Conservation (phyloP, 192 early-diverging fungal species). For the Coemansia sp. region DNA sequence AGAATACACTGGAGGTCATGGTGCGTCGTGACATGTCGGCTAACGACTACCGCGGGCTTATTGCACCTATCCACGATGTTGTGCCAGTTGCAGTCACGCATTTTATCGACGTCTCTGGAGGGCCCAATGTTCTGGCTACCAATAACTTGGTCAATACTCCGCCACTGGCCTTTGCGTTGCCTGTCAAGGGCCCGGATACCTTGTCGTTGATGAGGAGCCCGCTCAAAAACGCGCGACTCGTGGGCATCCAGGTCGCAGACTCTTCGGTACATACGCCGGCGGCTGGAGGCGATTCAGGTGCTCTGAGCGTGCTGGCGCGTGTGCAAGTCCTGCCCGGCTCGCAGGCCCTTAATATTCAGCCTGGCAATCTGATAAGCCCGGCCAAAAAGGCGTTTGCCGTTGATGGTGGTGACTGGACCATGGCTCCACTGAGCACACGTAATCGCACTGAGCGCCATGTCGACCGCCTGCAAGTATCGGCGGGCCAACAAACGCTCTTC, state of each 20-base stretch:
- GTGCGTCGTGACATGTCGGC: slow-evolving; percentile 43
- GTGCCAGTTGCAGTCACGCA: slow-evolving; percentile 16
- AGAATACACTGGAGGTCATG: slow-evolving; percentile 24
- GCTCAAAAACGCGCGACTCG: slow-evolving; percentile 8
- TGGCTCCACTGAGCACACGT: slow-evolving; percentile 12
- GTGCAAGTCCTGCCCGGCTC: slow-evolving; percentile 7
- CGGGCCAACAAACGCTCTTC: slow-evolving; percentile 26
- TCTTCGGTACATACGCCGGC: not conserved
- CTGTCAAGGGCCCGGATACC: not conserved
- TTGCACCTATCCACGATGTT: slow-evolving; percentile 18
- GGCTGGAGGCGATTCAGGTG: not conserved
- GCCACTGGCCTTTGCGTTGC: slow-evolving; percentile 28
- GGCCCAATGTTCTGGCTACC: not conserved
- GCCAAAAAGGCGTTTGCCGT: not conserved
- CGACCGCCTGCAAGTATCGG: slow-evolving; percentile 2
- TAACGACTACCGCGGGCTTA: slow-evolving; percentile 48
- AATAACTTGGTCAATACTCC: slow-evolving; percentile 29
- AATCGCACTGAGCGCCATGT: not conserved
- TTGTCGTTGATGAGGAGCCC: not conserved
- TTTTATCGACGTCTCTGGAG: slow-evolving; percentile 15
- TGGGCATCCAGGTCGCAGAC: slow-evolving; percentile 20
- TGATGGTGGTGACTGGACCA: slow-evolving; percentile 32
- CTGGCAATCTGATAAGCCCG: not conserved
- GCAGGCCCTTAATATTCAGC: not conserved
- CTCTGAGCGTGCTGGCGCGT: slow-evolving; percentile 10